Evolutionary conservation across 257 asterid genomes (phyloP).

Genomic region (Voacanga thouarsii): DNA sequence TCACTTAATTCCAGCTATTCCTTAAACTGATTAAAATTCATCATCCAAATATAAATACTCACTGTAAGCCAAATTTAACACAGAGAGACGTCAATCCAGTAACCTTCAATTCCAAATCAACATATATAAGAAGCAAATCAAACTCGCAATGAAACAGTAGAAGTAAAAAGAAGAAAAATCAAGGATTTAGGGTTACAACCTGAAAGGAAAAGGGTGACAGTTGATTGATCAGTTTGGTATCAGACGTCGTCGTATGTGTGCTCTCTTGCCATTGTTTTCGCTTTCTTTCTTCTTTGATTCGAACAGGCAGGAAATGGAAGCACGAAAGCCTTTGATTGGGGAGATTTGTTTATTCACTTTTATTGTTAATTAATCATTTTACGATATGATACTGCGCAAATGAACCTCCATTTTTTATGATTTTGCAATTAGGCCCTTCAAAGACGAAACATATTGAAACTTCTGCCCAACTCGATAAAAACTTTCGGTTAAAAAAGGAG

Average conservation of each 20-base stretch:
- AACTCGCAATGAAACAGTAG: conserved; percentile 4
- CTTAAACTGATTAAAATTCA: not conserved
- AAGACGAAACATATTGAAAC: no score
- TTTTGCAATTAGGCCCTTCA: not conserved
- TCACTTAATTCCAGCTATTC: not conserved
- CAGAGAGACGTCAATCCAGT: not conserved
- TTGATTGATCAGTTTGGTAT: not conserved
- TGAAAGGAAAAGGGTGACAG: not conserved
- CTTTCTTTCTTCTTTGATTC: not conserved
- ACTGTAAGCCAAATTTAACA: not conserved
- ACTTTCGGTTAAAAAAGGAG: no score
- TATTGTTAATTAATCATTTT: no score
- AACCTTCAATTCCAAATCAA: not conserved
- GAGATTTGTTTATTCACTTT: not conserved
- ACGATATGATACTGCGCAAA: no score
- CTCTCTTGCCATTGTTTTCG: not conserved
- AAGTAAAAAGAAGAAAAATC: not conserved
- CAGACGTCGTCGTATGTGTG: not conserved
- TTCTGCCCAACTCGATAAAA: no score
- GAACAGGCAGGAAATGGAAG: not conserved
- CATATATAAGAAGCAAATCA: not conserved
- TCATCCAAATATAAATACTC: not conserved
- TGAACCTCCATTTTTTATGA: not conserved
- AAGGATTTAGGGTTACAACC: not conserved
- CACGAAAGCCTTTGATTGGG: not conserved